These are phyloP conservation scores for Choiromyces venosus DNA, from an alignment of 495 filamentous ascomycete species.

Conservation along the genomic window DNA sequence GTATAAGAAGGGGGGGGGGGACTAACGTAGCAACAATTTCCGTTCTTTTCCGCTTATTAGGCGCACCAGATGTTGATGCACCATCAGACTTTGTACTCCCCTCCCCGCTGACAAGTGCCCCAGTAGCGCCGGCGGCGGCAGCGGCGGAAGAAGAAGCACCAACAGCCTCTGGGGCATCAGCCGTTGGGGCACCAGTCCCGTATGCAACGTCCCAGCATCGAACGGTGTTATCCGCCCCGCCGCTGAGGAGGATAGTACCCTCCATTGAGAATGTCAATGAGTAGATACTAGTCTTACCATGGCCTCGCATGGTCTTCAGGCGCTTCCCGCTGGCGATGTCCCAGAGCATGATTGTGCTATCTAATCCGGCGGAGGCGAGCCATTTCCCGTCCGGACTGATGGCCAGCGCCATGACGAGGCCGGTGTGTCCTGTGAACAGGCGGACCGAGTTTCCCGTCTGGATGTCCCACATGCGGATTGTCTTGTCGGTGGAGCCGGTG, in stretches of 20 bases:
- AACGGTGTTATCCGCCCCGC: conserved; percentile 86
- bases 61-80: conserved; percentile 13
- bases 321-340: conserved; percentile 75
- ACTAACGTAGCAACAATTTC: conserved; percentile 64
- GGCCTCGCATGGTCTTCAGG: conserved; percentile 87
- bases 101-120: conserved; percentile 41
- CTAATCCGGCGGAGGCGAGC: conserved; percentile 78
- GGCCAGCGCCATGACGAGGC: conserved; percentile 72
- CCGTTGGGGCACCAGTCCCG: conserved; percentile 53
- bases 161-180: conserved; percentile 50
- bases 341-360: conserved; percentile 86
- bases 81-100: conserved; percentile 41
- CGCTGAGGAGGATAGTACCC: conserved; percentile 77
- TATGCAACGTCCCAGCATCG: conserved; percentile 78
- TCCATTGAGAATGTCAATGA: conserved; percentile 86
- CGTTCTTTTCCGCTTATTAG: conserved; percentile 64
- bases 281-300: conserved; percentile 90
- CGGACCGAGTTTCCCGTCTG: conserved; percentile 75
- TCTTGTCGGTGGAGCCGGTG: conserved; percentile 81
- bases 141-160: conserved; percentile 30
- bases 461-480: conserved; percentile 97
- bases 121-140: conserved; percentile 33
- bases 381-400: conserved; percentile 82
- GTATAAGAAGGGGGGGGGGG: not conserved
- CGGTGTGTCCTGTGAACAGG: conserved; percentile 85